Percentiles rank a stretch among this genome's conserved stretches.
These are phyloP conservation scores for Colletotrichum echinochloae DNA, from an alignment of 2,329 filamentous ascomycete species.

Conservation along the genomic window DNA sequence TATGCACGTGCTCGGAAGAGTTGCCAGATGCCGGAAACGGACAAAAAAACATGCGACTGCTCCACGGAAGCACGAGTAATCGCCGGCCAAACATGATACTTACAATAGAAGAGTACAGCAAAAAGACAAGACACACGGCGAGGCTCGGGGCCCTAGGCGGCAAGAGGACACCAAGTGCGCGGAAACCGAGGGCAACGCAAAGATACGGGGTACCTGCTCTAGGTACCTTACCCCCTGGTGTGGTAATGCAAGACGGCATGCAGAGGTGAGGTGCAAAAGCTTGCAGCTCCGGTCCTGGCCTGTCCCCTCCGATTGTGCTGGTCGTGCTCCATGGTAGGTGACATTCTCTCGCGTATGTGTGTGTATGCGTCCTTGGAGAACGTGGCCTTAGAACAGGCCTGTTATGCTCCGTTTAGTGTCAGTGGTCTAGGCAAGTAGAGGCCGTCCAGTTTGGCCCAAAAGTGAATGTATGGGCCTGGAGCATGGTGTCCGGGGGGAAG, in stretches of 20 bases:
- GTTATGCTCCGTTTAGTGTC: conserved; percentile 9
- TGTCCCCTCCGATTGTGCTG: background rate
- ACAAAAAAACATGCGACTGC: background rate
- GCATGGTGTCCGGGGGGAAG: background rate
- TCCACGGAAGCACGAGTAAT: background rate
- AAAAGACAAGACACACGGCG: conserved; percentile 19
- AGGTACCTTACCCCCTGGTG: conserved; percentile 29
- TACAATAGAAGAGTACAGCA: conserved; percentile 30
- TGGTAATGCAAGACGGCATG: conserved; percentile 16
- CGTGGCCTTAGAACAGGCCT: background rate
- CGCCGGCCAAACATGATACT: background rate
- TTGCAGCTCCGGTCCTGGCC: conserved; percentile 16
- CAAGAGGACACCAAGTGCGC: conserved; percentile 6
- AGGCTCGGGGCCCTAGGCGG: conserved; percentile 16
- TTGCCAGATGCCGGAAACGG: background rate
- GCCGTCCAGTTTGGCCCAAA: conserved; percentile 6
- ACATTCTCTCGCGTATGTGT: background rate
- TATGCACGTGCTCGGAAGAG: conserved; percentile 16
- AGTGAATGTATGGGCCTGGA: conserved; percentile 1
- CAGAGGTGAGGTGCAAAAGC: conserved; percentile 13
- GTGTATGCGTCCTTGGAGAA: background rate
- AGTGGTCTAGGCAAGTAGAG: background rate
- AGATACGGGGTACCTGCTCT: conserved; percentile 10
- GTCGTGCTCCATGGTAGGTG: background rate
- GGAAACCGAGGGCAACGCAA: conserved; percentile 15